Conservation (phyloP, 2,329 filamentous ascomycete species). For the Colletotrichum sp. region DNA sequence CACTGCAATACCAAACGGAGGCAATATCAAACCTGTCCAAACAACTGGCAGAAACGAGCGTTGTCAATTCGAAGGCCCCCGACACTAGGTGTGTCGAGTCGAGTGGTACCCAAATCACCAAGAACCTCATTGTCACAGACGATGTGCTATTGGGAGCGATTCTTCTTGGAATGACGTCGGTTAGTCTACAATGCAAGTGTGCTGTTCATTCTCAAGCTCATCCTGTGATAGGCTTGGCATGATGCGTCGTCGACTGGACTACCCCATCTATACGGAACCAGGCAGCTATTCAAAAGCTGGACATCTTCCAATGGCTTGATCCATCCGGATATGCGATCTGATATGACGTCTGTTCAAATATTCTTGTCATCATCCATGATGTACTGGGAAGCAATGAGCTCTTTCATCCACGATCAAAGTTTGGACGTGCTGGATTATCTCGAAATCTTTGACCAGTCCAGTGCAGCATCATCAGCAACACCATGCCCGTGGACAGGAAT, state of each 20-base stretch:
- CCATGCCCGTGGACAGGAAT: background rate
- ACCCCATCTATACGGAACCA: background rate
- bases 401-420: background rate
- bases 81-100: background rate
- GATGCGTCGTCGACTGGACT: background rate
- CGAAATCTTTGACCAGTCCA: background rate
- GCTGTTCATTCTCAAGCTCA: background rate
- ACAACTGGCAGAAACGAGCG: background rate
- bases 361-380: background rate
- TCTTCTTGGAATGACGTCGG: background rate
- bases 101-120: background rate
- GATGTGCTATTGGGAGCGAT: background rate
- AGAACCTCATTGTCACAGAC: background rate
- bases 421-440: background rate
- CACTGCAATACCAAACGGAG: background rate
- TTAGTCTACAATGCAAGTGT: background rate
- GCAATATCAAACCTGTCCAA: background rate
- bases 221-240: background rate
- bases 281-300: background rate
- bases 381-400: background rate
- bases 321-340: background rate
- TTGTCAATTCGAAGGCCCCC: background rate
- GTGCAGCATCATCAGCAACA: background rate
- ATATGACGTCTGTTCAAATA: background rate
- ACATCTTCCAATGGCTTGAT: fast-evolving